Evolutionary conservation across 306 rosid species (phyloP), one percentile per base, ranked within the genome.

Genomic region (Acacia confusa): DNA sequence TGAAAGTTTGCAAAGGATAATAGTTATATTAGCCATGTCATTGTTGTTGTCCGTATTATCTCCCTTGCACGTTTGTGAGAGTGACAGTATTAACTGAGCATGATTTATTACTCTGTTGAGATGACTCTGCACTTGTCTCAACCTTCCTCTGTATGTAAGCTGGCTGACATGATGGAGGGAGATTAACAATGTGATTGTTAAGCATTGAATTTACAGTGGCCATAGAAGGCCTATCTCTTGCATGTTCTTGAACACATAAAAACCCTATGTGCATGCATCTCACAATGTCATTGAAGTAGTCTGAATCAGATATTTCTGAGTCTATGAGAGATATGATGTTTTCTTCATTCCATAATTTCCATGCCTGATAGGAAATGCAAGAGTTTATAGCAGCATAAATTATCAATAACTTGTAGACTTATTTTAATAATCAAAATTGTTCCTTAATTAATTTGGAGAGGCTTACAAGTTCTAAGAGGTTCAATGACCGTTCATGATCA

Each of bases 151-250:
- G 38, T 11, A 25, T 61, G 38, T 3, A 61, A 1, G 38, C 68
- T 0, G 68, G 68, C 68, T 61, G 68, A 61, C 68, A 61, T 27
- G 38, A 27, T 1, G 38, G 36, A 27, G 68, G 68, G 28, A 61
- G 68, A 14, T 61, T 27, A 5, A 25, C 68, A 27, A 27, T 61
- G 20, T 61, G 36, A 61, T 27, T 61, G 38, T 61, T 61, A 25
- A 61, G 68, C 68, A 61, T 61, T 61, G 68, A 61, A 61, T 25
- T 61, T 13, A 61, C 36, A 4, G 68, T 61, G 68, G 38, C 38
- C 68, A 61, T 61, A 12, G 68, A 61, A 13, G 68, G 68, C 68
- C 68, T 61, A 12, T 61, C 68, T 61, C 68, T 61, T 25, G 68
- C 68, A 61, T 25, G 7, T 25, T 61, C 68, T 28, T 61, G 68